Evolutionary conservation across 2,329 filamentous ascomycete genomes (phyloP).

Genomic region (Hymenoscyphus occultus): DNA sequence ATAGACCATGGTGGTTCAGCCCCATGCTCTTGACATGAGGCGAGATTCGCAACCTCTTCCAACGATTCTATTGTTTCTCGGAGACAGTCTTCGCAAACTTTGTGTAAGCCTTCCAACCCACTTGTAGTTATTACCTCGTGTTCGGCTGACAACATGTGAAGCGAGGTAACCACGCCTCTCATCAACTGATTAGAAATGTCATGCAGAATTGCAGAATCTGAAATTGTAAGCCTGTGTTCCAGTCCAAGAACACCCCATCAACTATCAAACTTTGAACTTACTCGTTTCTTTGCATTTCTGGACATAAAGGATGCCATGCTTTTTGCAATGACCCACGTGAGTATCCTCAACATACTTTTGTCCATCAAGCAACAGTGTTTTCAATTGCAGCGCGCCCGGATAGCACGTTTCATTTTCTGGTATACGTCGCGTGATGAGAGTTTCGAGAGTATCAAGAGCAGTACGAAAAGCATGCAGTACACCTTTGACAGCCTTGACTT

Average conservation of each 20-base stretch:
- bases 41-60: not conserved
- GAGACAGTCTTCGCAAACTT: not conserved
- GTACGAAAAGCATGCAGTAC: conserved; percentile 22
- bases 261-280: not conserved
- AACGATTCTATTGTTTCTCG: not conserved
- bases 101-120: not conserved
- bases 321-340: not conserved
- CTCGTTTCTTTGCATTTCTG: not conserved
- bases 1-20: not conserved
- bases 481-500: conserved; percentile 19
- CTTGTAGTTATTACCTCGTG: not conserved
- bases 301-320: not conserved
- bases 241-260: not conserved
- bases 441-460: conserved; percentile 18
- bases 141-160: conserved; percentile 5
- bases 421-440: conserved; percentile 15
- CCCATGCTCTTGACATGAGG: not conserved
- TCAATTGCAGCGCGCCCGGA: not conserved
- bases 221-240: not conserved
- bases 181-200: not conserved
- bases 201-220: not conserved
- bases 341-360: not conserved
- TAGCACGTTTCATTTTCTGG: not conserved
- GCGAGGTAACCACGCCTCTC: not conserved
- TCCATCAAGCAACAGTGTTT: not conserved